Evolutionary conservation across 306 rosid species (phyloP).

Genomic region (Hippophae tibetana): DNA sequence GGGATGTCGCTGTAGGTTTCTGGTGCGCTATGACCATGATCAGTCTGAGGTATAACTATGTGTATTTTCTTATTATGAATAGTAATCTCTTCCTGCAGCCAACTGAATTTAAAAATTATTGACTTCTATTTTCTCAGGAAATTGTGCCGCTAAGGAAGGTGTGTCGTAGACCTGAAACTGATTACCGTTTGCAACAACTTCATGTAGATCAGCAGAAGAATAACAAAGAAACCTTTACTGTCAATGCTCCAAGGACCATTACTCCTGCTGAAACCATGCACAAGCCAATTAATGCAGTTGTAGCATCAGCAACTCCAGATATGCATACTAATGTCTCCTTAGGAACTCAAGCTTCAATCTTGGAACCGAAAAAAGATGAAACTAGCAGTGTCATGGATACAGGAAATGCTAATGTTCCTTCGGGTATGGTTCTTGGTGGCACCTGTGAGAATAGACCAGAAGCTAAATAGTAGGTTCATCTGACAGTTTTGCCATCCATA

Average conservation of each 20-base stretch:
- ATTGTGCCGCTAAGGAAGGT: slow-evolving; percentile 88
- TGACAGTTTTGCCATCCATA: slow-evolving; percentile 8
- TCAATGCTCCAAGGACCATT: slow-evolving; percentile 19
- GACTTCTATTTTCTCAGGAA: slow-evolving; percentile 44
- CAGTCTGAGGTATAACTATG: slow-evolving; percentile 69
- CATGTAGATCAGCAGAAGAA: slow-evolving; percentile 60
- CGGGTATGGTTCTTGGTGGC: slow-evolving; percentile 17
- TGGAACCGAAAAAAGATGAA: slow-evolving; percentile 41
- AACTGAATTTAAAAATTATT: background rate
- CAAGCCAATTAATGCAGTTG: slow-evolving; percentile 42
- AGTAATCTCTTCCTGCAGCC: background rate
- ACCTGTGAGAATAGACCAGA: slow-evolving; percentile 17
- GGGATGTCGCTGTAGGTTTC: slow-evolving; percentile 99
- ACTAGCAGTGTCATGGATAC: slow-evolving; percentile 19
- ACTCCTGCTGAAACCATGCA: slow-evolving; percentile 38
- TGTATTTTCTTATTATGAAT: slow-evolving; percentile 8
- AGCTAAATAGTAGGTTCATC: slow-evolving; percentile 20
- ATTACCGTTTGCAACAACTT: slow-evolving; percentile 84
- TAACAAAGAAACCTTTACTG: slow-evolving; percentile 29
- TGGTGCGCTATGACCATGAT: slow-evolving; percentile 95
- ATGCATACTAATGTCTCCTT: slow-evolving; percentile 26
- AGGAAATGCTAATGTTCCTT: slow-evolving; percentile 29
- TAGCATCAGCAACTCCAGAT: slow-evolving; percentile 15
- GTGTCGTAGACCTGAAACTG: slow-evolving; percentile 93
- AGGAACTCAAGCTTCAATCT: slow-evolving; percentile 23